These are phyloP conservation scores for Smallanthus sonchifolius DNA, from an alignment of 129 eudicot genomes.

Conservation along the genomic window DNA sequence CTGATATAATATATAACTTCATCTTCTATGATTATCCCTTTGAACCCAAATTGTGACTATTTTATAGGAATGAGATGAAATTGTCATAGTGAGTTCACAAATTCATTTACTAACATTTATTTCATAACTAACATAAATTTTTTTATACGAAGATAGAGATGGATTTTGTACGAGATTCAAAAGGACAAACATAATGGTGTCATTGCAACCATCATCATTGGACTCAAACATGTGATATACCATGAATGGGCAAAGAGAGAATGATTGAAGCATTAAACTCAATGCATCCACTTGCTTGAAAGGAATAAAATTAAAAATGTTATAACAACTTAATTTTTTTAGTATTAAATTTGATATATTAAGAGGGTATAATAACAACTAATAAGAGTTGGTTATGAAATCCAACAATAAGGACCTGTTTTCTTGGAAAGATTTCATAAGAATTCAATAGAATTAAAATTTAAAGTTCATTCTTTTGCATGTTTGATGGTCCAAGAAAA, in stretches of 20 bases:
- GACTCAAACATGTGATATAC: conserved; percentile 26
- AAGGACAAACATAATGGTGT: conserved; percentile 18
- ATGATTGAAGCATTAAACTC: conserved; percentile 23
- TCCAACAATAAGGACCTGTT: too few relatives aligned
- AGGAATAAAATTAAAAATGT: not conserved
- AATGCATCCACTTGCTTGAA: conserved; percentile 23
- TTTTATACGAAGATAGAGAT: not conserved
- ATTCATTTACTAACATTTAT: not conserved
- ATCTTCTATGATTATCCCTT: not conserved
- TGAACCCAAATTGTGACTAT: not conserved
- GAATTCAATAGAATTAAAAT: too few relatives aligned
- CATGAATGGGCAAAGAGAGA: conserved; percentile 27
- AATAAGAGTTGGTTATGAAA: not conserved
- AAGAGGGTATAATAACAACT: not conserved
- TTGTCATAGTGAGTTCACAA: not conserved
- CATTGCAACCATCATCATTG: conserved; percentile 24
- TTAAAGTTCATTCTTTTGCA: too few relatives aligned
- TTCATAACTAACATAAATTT: not conserved
- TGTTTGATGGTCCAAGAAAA: too few relatives aligned
- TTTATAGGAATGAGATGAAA: not conserved
- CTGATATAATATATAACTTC: not conserved
- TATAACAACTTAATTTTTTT: not conserved
- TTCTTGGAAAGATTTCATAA: too few relatives aligned
- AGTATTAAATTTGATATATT: not conserved
- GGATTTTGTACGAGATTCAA: conserved; percentile 22